Percentiles rank a stretch among this genome's conserved stretches.
Evolutionary conservation across 1,284 basidiomycete genomes (phyloP).

Genomic region (Malassezia caprae): DNA sequence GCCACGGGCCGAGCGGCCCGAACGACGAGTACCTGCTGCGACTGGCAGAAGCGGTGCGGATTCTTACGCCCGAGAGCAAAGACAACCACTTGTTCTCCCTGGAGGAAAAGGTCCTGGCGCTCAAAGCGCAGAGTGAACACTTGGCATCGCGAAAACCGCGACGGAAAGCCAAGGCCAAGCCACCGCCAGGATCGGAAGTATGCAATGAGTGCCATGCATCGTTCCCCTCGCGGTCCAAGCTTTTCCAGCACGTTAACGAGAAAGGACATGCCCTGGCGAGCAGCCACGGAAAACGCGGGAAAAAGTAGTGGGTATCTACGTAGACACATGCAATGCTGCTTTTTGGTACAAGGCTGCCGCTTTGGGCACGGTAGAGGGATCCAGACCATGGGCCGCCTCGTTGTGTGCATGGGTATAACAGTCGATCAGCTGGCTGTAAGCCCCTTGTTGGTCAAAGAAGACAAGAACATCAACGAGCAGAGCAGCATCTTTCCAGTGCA

Average conservation of each 20-base stretch:
- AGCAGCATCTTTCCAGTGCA: neutral
- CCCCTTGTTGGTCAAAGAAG: slow-evolving; percentile 4
- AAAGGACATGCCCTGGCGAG: slow-evolving; percentile 62
- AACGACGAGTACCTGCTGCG: slow-evolving; percentile 75
- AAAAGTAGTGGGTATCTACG: slow-evolving; percentile 52
- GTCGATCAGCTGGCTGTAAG: slow-evolving; percentile 1
- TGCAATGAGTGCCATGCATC: slow-evolving; percentile 64
- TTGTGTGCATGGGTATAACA: slow-evolving; percentile 4
- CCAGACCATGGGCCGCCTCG: neutral
- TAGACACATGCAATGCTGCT: neutral
- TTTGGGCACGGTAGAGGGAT: neutral
- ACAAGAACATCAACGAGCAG: slow-evolving; percentile 10
- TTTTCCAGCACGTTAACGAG: slow-evolving; percentile 66
- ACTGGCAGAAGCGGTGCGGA: slow-evolving; percentile 60
- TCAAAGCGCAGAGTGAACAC: slow-evolving; percentile 18
- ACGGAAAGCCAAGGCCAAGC: slow-evolving; percentile 13
- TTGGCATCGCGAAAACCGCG: slow-evolving; percentile 12
- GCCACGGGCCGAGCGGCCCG: slow-evolving; percentile 67
- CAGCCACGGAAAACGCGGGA: slow-evolving; percentile 57
- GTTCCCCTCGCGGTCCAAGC: slow-evolving; percentile 66
- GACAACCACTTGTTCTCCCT: slow-evolving; percentile 68
- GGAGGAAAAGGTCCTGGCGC: slow-evolving; percentile 52
- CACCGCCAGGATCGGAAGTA: slow-evolving; percentile 40
- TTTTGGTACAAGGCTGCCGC: neutral
- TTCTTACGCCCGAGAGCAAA: slow-evolving; percentile 62